phyloP scores from a whole-genome alignment of 352 stramenopile genomes.

The Phytopythium kandeliae region DNA sequence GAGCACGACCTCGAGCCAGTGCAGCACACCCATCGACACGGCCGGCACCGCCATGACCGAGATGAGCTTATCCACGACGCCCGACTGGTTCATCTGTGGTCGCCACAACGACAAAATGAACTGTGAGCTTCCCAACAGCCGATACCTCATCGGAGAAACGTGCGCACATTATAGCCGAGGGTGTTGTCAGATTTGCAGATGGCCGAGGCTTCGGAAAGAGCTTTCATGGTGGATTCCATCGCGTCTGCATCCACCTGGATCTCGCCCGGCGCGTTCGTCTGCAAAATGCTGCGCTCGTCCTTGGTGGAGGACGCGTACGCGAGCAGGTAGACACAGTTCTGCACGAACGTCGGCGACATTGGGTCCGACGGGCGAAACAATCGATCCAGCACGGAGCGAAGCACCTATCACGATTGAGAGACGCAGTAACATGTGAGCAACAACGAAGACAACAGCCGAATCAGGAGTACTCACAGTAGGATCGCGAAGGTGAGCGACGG shows the following conservation, averaged over 20 bases:
- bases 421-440: background rate
- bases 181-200: slow-evolving; percentile 85
- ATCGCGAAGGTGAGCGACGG: slow-evolving; percentile 65
- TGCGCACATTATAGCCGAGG: slow-evolving; percentile 79
- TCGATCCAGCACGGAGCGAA: slow-evolving; percentile 70
- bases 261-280: slow-evolving; percentile 21
- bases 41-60: slow-evolving; percentile 75
- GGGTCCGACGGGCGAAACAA: slow-evolving; percentile 78
- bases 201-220: slow-evolving; percentile 61
- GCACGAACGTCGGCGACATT: slow-evolving; percentile 43
- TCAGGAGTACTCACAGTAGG: slow-evolving; percentile 54
- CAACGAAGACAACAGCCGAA: background rate
- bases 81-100: slow-evolving; percentile 79
- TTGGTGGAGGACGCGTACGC: slow-evolving; percentile 72
- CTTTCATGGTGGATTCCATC: slow-evolving; percentile 59
- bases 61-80: slow-evolving; percentile 74
- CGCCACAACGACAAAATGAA: too few relatives aligned
- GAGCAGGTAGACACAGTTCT: slow-evolving; percentile 67
- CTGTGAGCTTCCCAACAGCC: background rate
- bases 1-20: slow-evolving; percentile 79
- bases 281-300: slow-evolving; percentile 73
- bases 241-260: slow-evolving; percentile 45
- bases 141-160: background rate
- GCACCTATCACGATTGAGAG: slow-evolving; percentile 28
- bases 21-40: slow-evolving; percentile 81